Evolutionary conservation across 108 stramenopile species (phyloP).

Genomic region (Fragilariopsis cylindrus): DNA sequence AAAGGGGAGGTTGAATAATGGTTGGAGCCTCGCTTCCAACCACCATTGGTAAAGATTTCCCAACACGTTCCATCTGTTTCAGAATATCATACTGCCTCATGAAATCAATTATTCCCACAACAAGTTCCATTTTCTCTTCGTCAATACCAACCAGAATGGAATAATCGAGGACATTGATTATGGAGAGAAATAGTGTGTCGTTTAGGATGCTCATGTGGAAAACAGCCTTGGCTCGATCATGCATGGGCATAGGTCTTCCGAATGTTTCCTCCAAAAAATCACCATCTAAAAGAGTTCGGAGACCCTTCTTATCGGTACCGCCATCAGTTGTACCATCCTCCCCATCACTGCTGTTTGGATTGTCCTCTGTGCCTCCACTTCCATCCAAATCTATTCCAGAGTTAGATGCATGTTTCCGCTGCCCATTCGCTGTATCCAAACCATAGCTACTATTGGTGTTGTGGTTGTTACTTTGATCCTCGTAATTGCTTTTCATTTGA

Average conservation of each 20-base stretch:
- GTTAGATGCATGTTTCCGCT: constrained; percentile 24
- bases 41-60: constrained; percentile 95
- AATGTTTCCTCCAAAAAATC: constrained; percentile 94
- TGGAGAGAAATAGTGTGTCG: constrained; percentile 93
- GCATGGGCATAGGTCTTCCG: constrained; percentile 93
- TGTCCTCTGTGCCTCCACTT: constrained; percentile 11
- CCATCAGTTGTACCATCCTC: constrained; percentile 6
- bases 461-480: constrained; percentile 17
- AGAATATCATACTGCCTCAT: constrained; percentile 98
- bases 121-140: constrained; percentile 89
- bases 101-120: constrained; percentile 98
- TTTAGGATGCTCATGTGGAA: constrained; percentile 95
- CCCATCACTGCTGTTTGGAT: constrained; percentile 9
- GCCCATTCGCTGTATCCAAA: constrained; percentile 24
- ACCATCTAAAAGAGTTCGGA: constrained; percentile 85
- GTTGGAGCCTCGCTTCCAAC: constrained; percentile 97
- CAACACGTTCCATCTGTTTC: constrained; percentile 97
- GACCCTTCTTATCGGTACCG: constrained; percentile 14
- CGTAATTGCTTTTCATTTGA: constrained; percentile 52
- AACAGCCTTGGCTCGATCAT: constrained; percentile 86
- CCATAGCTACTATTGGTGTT: neutral
- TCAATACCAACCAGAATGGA: constrained; percentile 96
- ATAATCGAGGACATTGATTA: constrained; percentile 97
- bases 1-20: constrained; percentile 94
- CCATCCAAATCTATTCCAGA: constrained; percentile 42